Conservation (phyloP, 2,329 filamentous ascomycete species). For the Blumeriella jaapii region DNA sequence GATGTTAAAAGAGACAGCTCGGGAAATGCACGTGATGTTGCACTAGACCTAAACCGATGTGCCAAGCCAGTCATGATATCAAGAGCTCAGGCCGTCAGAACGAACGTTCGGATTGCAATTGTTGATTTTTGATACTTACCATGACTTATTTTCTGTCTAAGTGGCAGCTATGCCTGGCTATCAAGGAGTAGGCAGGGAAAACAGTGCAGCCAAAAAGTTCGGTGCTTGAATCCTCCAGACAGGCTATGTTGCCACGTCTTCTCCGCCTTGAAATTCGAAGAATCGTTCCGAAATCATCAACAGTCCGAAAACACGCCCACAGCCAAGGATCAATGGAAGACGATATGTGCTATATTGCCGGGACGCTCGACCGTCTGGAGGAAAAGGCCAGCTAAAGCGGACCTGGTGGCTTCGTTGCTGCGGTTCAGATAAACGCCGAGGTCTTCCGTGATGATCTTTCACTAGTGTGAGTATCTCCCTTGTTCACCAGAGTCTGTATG, state of each 20-base stretch:
- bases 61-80: too few relatives aligned
- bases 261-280: too few relatives aligned
- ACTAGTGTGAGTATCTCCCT: slow-evolving; percentile 8
- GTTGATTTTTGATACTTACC: too few relatives aligned
- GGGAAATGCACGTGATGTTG: slow-evolving; percentile 1
- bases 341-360: slow-evolving; percentile 1
- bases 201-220: too few relatives aligned
- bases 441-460: slow-evolving; percentile 5
- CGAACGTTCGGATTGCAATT: neutral
- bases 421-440: slow-evolving; percentile 6
- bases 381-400: neutral
- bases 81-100: too few relatives aligned
- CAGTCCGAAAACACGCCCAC: neutral
- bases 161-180: too few relatives aligned
- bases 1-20: slow-evolving; percentile 4
- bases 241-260: too few relatives aligned
- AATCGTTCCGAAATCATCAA: neutral
- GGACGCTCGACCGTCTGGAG: slow-evolving; percentile 1
- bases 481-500: too few relatives aligned
- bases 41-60: neutral
- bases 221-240: too few relatives aligned
- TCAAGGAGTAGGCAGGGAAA: too few relatives aligned
- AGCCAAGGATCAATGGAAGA: neutral
- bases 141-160: too few relatives aligned
- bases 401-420: slow-evolving; percentile 13